Base-by-base conservation (phyloP, 352 stramenopile species). In the Nannochloropsis limnetica region DNA sequence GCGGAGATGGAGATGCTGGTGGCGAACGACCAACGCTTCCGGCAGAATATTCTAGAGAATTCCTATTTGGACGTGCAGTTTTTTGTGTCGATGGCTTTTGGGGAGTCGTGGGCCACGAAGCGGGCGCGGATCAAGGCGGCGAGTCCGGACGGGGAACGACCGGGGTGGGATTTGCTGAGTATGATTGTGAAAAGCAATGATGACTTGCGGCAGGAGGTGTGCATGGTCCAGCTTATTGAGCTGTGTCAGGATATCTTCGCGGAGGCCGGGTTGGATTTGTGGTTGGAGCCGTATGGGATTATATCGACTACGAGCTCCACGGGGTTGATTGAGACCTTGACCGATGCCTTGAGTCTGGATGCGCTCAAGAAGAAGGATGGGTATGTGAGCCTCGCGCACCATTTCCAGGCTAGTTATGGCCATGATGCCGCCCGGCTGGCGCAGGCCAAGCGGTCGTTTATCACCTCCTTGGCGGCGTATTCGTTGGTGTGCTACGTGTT, bases 111-210 rank as follows among this genome's bases (percentile, higher is more conserved):
- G 95, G 91, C 89, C 15, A 95, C 94, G 6, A 98, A 98, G 84
- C 91, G 95, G 20, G 90, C 93, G 81, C 91, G 95, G 22, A 85
- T 99, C 74, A 89, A 90, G 28, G 90, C 90, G 23, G 89, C 88
- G 3, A 98, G 93, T 67, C 90, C 91, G 29, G 93, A 95, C 68
- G 94, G 93, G 22, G 90, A 93, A 17, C 84, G 93, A 22, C 89
- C 92, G 6, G 93, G 92, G 8, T 98, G 93, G 93, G 93, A 98
- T 83, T 93, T 98, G 68, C 89, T 95, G 23, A 95, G 92, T 22
- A 95, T 98, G 86, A 98, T 99, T 86, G 94, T 97, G 32, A 99
- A 99, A 86, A 97, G 93, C 37, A 97, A 98, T 85, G 97, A 99
- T 87, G 96, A 99, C 85, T 87, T 99, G 81, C 90, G 96, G 5